phyloP scores from a whole-genome alignment of 345 rosid genomes.

The Geranium brycei region DNA sequence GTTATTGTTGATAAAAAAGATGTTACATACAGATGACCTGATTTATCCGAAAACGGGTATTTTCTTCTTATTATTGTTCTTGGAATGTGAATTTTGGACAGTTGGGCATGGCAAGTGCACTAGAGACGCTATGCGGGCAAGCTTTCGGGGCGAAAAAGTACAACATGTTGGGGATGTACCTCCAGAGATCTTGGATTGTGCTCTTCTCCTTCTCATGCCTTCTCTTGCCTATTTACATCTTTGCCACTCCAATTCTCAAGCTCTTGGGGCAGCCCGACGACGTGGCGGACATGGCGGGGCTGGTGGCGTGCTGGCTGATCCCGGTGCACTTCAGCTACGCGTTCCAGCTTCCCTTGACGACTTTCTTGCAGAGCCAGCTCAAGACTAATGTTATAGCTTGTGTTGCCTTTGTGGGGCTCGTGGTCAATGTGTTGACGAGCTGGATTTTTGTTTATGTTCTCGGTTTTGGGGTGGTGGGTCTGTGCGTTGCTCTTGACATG shows the following conservation, averaged over 20 bases:
- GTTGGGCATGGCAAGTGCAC: constrained; percentile 21
- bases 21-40: no score
- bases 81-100: neutral
- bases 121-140: constrained; percentile 17
- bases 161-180: constrained; percentile 16
- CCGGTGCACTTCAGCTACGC: constrained; percentile 40
- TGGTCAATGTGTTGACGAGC: no score
- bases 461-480: constrained; percentile 24
- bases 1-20: no score
- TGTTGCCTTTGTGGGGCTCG: no score
- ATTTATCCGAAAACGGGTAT: no score
- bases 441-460: neutral
- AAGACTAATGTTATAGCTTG: no score
- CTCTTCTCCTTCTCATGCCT: constrained; percentile 10
- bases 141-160: constrained; percentile 15
- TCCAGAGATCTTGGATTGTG: constrained; percentile 19
- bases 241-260: constrained; percentile 13
- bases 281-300: constrained; percentile 24
- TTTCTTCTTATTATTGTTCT: neutral
- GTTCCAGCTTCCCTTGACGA: constrained; percentile 24
- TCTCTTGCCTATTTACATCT: constrained; percentile 15
- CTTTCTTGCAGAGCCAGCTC: constrained; percentile 30
- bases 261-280: constrained; percentile 23
- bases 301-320: constrained; percentile 25
- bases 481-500: constrained; percentile 21